These are phyloP conservation scores for Limonium bicolor DNA, from an alignment of 148 eudicot species.

Conservation along the genomic window DNA sequence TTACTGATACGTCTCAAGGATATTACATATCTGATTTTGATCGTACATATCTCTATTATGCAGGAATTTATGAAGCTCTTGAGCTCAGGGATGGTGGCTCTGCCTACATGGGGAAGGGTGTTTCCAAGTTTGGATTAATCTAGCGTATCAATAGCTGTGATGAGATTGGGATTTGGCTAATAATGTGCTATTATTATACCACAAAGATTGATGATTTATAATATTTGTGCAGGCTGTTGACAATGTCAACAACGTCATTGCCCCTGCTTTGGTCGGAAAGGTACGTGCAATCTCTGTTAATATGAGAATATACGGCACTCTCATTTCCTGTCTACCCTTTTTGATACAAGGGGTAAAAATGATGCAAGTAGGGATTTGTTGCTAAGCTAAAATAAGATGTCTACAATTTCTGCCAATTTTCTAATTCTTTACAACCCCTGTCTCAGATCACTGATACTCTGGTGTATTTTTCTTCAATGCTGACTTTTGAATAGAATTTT, in stretches of 20 bases:
- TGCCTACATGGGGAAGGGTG: conserved; percentile 94
- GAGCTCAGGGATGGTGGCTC: conserved; percentile 95
- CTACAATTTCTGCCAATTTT: no score
- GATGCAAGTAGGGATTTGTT: no score
- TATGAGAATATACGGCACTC: no score
- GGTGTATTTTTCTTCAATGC: no score
- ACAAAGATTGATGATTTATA: conserved; percentile 1
- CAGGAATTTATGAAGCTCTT: conserved; percentile 91
- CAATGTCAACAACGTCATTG: conserved; percentile 81
- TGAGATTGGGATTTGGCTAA: conserved; percentile 6
- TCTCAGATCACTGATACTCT: no score
- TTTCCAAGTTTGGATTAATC: conserved; percentile 46
- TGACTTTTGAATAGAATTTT: no score
- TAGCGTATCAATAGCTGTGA: neutral
- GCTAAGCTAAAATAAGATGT: no score
- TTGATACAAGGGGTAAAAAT: no score
- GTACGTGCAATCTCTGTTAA: no score
- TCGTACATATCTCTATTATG: conserved; percentile 5
- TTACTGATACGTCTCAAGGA: neutral
- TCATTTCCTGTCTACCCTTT: no score
- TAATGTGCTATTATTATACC: no score
- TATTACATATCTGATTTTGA: neutral
- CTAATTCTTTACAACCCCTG: no score
- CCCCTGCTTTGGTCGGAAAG: conserved; percentile 90
- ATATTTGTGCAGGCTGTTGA: conserved; percentile 58